Percentiles rank a stretch among this genome's conserved stretches.
Conservation (phyloP, 345 rosid genomes). For the Salix udensis region DNA sequence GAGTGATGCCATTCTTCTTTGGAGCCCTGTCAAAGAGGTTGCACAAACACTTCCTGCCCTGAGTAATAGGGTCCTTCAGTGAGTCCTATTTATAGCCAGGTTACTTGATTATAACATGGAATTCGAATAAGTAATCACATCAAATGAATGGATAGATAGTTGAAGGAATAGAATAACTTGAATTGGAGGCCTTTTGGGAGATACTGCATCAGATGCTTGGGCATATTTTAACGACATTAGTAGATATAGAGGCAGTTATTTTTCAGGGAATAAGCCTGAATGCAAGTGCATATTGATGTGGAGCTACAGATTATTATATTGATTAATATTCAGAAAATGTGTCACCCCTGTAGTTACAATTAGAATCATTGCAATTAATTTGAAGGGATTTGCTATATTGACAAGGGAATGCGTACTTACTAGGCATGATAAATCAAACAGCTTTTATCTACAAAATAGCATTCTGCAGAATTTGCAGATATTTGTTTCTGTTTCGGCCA, state of each 20-base stretch:
- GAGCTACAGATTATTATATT: not conserved
- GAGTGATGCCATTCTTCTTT: slow-evolving; percentile 42
- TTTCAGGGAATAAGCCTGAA: not conserved
- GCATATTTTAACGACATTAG: slow-evolving; percentile 19
- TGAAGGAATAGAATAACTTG: slow-evolving; percentile 30
- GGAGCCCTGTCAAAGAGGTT: not conserved
- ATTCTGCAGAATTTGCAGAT: not conserved
- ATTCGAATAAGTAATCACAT: slow-evolving; percentile 19
- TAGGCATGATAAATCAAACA: not conserved
- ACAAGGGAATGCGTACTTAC: not conserved
- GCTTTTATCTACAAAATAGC: not conserved
- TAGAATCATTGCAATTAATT: not conserved
- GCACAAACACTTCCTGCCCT: slow-evolving; percentile 9
- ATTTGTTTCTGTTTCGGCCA: not conserved
- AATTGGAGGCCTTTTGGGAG: slow-evolving; percentile 5
- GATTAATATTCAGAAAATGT: not conserved
- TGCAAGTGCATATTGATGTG: not conserved
- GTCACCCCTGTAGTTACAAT: not conserved
- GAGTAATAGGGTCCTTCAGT: not conserved
- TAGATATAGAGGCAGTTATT: slow-evolving; percentile 1
- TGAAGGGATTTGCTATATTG: not conserved
- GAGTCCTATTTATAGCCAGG: not conserved
- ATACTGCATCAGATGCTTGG: slow-evolving; percentile 35
- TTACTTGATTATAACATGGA: not conserved
- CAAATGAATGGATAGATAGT: not conserved